Evolutionary conservation across 257 asterid species (phyloP), one percentile per base, ranked within the genome.

Genomic region (Capsicum chinense): DNA sequence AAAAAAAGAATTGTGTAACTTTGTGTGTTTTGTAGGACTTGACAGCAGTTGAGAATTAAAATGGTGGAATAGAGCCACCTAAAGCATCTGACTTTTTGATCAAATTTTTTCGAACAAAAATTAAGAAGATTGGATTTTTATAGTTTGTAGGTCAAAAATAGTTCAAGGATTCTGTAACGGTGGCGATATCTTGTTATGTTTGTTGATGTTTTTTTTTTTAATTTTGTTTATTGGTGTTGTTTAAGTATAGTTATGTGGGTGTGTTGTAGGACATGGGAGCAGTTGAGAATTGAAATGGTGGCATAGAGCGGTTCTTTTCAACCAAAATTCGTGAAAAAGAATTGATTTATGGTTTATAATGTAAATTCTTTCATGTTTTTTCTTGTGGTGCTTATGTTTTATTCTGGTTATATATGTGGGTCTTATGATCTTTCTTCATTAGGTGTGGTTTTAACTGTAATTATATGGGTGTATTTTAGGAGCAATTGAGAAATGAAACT

Each of bases 401-500:
- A 7, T 76, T 66, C 44, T 82, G 60, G 6, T 26, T 82, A 62
- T 58, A 50, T 58, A 37, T 62, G 10, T 57, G 63, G 14, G 33
- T 56, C 3, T 26, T 13, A 35, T 76, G 14, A 39, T 63, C 37
- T 52, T 50, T 35, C 17, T 59, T 7, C 62, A 37, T 7, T 19
- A 57, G 63, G 54, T 70, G 35, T 35, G 11, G 66, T 82, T 82
- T 59, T 26, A 26, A 67, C 59, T 44, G 5, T 58, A 70, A 70
- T 59, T 86, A 76, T 84, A 69, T 89, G 85, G 68, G 50, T 83
- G 66, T 85, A 84, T 83, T 37, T 69, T 84, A 97, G 99, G 98
- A 93, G 79, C 95, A 95, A 93, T 88, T 97, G 93, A 93, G 96
- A 89, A 92, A 90, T 81, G 98, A 97, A 85, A 91, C 93, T 16